Evolutionary conservation across 345 rosid species (phyloP).

Genomic region (Erodium maritimum): DNA sequence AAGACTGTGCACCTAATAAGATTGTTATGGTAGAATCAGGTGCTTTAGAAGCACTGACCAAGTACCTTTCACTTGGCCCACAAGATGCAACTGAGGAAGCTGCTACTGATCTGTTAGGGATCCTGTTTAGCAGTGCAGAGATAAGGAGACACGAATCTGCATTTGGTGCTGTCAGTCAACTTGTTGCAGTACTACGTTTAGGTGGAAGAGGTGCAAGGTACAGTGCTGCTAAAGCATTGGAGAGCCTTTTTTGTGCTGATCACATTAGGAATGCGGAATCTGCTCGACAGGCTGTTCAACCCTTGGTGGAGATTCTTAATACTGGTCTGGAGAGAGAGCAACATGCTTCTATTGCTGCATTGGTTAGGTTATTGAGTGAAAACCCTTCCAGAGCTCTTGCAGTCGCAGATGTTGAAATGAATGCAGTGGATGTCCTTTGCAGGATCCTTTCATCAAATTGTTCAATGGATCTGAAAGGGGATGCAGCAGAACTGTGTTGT

Average conservation of each 20-base stretch:
- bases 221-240: conserved; percentile 95
- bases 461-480: conserved; percentile 92
- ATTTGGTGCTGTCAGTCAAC: conserved; percentile 89
- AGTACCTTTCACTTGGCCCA: conserved; percentile 96
- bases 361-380: conserved; percentile 90
- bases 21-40: conserved; percentile 97
- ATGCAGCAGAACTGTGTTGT: conserved; percentile 95
- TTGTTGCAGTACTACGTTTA: conserved; percentile 87
- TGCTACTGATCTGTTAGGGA: conserved; percentile 86
- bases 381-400: conserved; percentile 92
- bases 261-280: conserved; percentile 94
- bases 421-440: conserved; percentile 97
- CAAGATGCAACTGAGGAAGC: conserved; percentile 99
- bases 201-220: conserved; percentile 98
- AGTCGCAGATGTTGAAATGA: conserved; percentile 97
- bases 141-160: conserved; percentile 96
- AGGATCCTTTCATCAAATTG: conserved; percentile 86
- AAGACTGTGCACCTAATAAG: conserved; percentile 81
- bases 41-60: conserved; percentile 84
- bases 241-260: conserved; percentile 90
- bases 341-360: conserved; percentile 96
- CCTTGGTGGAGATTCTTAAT: conserved; percentile 93
- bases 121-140: conserved; percentile 80
- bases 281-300: conserved; percentile 93
- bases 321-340: conserved; percentile 94